Conservation (phyloP, 2,329 filamentous ascomycete species). For the Colletotrichum musae region DNA sequence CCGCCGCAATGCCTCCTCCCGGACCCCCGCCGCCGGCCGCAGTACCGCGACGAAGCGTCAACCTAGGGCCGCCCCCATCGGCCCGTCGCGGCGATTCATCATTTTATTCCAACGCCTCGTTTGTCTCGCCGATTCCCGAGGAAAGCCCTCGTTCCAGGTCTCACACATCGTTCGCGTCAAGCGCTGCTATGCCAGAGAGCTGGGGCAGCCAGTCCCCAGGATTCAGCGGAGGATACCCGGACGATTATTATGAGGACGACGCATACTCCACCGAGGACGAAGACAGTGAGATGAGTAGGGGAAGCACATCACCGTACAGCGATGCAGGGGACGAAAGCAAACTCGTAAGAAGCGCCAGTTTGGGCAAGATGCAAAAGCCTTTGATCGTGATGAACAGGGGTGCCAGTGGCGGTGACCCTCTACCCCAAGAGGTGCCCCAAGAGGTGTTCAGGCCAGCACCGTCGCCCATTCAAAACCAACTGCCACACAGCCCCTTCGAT, state of each 20-base stretch:
- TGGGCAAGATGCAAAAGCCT: conserved; percentile 73
- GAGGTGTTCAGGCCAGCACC: conserved; percentile 48
- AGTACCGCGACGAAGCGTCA: conserved; percentile 63
- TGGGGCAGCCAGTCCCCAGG: conserved; percentile 70
- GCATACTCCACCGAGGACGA: conserved; percentile 58
- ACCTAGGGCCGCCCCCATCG: conserved; percentile 72
- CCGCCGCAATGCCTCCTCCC: conserved; percentile 32
- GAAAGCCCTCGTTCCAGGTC: conserved; percentile 73
- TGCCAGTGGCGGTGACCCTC: conserved; percentile 38
- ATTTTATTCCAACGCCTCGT: conserved; percentile 76
- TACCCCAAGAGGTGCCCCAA: conserved; percentile 33
- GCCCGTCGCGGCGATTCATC: conserved; percentile 73
- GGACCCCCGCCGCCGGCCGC: conserved; percentile 45
- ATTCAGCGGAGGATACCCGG: conserved; percentile 61
- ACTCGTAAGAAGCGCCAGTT: conserved; percentile 72
- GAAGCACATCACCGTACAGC: conserved; percentile 54
- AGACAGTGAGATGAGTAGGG: conserved; percentile 36
- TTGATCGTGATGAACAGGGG: conserved; percentile 64
- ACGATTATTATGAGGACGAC: conserved; percentile 66
- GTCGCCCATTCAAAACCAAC: conserved; percentile 54
- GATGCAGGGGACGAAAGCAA: conserved; percentile 69
- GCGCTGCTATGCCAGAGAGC: conserved; percentile 78
- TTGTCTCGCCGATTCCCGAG: conserved; percentile 83
- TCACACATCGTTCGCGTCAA: conserved; percentile 78
- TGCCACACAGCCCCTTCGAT: conserved; percentile 51